Evolutionary conservation across 805 yeast genomes (phyloP), one percentile per base, ranked within the genome.

Genomic region (Candida insectorum): DNA sequence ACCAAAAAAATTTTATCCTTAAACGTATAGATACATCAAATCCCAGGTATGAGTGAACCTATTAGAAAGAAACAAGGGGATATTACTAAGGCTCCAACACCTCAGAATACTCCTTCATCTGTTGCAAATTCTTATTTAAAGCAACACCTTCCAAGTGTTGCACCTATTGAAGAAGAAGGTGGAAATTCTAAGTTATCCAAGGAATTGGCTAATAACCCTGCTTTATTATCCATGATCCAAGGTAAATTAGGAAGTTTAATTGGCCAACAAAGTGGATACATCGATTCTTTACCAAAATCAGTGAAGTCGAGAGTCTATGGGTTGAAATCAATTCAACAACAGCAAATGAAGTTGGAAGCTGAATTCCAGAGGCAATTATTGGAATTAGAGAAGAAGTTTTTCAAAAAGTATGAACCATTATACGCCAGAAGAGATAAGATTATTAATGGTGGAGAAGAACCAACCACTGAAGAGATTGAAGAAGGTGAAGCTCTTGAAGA

Each of bases 61-160:
- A 88, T 88, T 62, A 84, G 81, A 69, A 59, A 61, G 37, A 78
- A 78, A 54, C 55, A 60, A 44, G 83, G 82, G 55, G 86, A 85
- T 56, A 77, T 85, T 45, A 83, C 91, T 43, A 78, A 80, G 51
- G 97, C 98, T 5, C 98, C 98, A 28, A 93, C 98, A 1, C 98
- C 98, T 4, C 98, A 93, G 57, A 93, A 93, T 71, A 93, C 98
- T 1, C 98, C 98, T 11, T 85, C 97, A 3, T 79, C 91, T 22
- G 85, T 82, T 23, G 72, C 86, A 26, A 79, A 78, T 41, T 81
- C 89, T 15, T 85, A 79, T 54, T 65, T 87, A 58, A 78, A 74
- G 54, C 71, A 71, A 31, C 72, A 77, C 46, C 77, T 76, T 15
- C 79, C 81, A 14, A 61, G 70, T 20, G 75, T 56, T 34, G 59